Evolutionary conservation across 768 basidiomycete genomes (phyloP), one percentile per base, ranked within the genome.

Genomic region (Russula emetica): DNA sequence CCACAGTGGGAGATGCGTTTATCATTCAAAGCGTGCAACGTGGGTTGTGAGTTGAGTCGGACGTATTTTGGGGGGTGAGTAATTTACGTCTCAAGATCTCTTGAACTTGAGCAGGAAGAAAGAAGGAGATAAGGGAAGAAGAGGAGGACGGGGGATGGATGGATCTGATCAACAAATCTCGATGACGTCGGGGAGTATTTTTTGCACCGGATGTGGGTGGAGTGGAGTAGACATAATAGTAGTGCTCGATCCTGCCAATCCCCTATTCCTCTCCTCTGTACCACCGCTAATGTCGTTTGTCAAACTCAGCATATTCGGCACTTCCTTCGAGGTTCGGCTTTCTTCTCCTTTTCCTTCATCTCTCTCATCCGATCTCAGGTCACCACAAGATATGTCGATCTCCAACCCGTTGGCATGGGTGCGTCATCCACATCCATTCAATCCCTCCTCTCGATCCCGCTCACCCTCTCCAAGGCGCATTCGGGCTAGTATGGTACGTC

Each of bases 401-500:
- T 99, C 13, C 96, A 98, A 72, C 96, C 96, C 32, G 96, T 98
- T 51, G 97, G 96, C 75, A 98, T 98, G 96, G 96, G 96, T 92
- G 66, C 76, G 88, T 76, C 52, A 60, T 45, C 40, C 50, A 54
- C 59, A n/a, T n/a, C n/a, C n/a, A n/a, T 18, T 20, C 50, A 22
- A n/a, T 59, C 22, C 42, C 40, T 26, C 42, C 40, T 26, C 49
- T 44, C 30, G 40, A 52, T 61, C 14, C 16, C 52, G 58, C 44
- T 24, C 50, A 58, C n/a, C 60, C 57, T 36, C 54, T 60, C 26
- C 69, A 92, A 92, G 93, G 93, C 68, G 97, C 97, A 44, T 98
- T 99, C 72, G 97, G 97, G 63, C 91, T 99, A 61, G 97, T 99
- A 57, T 99, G 94, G 95, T 97, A 61, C 36, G 60, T 52, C 56